Base-by-base conservation (phyloP, 495 filamentous ascomycete species). In the Podospora pseudoanserina region DNA sequence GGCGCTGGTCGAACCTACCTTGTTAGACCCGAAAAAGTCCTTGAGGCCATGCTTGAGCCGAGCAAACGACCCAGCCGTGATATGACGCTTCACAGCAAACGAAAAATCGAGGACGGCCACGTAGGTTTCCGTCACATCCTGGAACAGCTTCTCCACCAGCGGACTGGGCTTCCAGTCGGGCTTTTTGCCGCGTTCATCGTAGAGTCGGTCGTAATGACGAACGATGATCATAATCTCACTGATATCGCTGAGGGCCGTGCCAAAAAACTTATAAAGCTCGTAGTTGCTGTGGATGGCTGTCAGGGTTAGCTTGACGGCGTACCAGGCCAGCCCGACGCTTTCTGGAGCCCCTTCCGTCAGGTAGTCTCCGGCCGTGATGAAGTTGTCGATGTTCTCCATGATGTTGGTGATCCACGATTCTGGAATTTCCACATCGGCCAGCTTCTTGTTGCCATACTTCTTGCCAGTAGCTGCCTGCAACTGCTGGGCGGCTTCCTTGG, bases 221-320 rank as follows among this genome's bases (percentile, higher is more conserved):
- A 76, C 59, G 30, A 76, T 72, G 57, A 76, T 69, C 74, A 76
- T 76, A 65, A 76, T 72, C 70, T 76, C 74, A 67, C 63, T 72
- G 65, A 76, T 71, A 54, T 76, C 74, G 60, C 60, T 70, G 34
- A 76, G 60, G 59, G 72, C 71, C 5, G 74, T 53, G 53, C 74
- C 74, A 60, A 76, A 76, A 62, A 73, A 73, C n/a, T 63, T 72
- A 68, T 76, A 76, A 7, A 76, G 70, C 39, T 76, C 74, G 23
- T 76, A 76, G 70, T 76, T 76, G 70, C 55, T 65, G 58, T 76
- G 72, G 66, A 76, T 76, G 64, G 74, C 74, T 2, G 64, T 67
- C 7, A 76, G 68, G 62, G 72, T 76, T 20, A 74, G 65, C 65
- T 66, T 70, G 59, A 76, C 62, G 55, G 74, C 74, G 32, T 67